Evolutionary conservation across 106 monocot genomes (phyloP), one percentile per base, ranked within the genome.

Genomic region (Phalaenopsis aphrodite): DNA sequence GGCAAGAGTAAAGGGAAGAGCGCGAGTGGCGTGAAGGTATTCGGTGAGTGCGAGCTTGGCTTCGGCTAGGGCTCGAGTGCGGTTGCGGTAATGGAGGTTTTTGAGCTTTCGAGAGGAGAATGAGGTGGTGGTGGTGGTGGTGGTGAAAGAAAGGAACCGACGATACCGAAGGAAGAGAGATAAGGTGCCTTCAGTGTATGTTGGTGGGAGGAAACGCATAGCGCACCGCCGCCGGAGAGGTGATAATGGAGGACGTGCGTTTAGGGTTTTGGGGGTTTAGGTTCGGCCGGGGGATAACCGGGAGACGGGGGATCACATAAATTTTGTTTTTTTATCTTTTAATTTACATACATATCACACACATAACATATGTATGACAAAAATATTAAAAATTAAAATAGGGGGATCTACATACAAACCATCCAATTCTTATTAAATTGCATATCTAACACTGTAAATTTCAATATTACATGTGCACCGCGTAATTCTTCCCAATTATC

Each of bases 21-120:
- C 78, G 77, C 90, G 91, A 19, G 96, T 96, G 42, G 78, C 72
- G 88, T 94, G 90, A 80, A 96, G 91, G 84, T 96, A 94, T 10
- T 96, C 96, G 16, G 90, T 87, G 3, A 96, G 71, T 61, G 87
- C 92, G 43, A 42, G 24, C 56, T 80, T 82, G 41, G 94, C 96
- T 9, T 87, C 90, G 46, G 47, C 47, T 38, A 93, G 55, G 36
- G 84, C 88, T 23, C 77, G 77, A 47, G 57, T 23, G 68, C 93
- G 87, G 87, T 86, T 77, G 82, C 88, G 86, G 84, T 88, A 82
- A 76, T 42, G 30, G 66, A 95, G 81, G 76, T 88, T 85, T 77
- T 85, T 84, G 2, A 89, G 84, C 79, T 82, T 88, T 14, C 81
- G 84, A 2, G 57, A 61, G 24, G 72, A 19, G 23, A 84, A 17